These are phyloP conservation scores for Conticribra guillardii DNA, from an alignment of 108 stramenopile genomes.

Conservation along the genomic window DNA sequence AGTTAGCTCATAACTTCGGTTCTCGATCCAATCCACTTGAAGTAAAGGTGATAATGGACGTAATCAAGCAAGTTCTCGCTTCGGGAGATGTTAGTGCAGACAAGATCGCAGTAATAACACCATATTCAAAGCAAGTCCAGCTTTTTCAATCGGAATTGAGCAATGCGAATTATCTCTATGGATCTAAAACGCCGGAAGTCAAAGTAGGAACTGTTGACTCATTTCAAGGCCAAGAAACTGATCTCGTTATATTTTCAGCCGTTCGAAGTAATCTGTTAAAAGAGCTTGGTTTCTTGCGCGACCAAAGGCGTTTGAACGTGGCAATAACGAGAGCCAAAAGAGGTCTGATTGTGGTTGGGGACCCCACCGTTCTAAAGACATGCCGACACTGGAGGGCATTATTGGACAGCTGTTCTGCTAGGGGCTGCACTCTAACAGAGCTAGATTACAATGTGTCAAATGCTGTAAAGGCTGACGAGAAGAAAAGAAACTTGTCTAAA, in stretches of 20 bases:
- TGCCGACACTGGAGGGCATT: constrained; percentile 71
- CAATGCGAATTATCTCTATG: constrained; percentile 11
- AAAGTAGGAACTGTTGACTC: constrained; percentile 76
- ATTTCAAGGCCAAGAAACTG: constrained; percentile 79
- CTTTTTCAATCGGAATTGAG: constrained; percentile 49
- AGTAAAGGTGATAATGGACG: constrained; percentile 44
- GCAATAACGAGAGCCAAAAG: constrained; percentile 85
- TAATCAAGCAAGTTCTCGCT: constrained; percentile 48
- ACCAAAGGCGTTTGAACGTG: constrained; percentile 81
- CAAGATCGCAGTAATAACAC: constrained; percentile 62
- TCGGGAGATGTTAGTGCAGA: constrained; percentile 45
- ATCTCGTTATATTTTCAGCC: constrained; percentile 71
- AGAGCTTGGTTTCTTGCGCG: constrained; percentile 84
- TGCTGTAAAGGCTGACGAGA: neutral
- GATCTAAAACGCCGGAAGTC: constrained; percentile 30
- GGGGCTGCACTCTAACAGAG: constrained; percentile 40
- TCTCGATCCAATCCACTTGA: constrained; percentile 68
- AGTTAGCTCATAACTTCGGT: constrained; percentile 53
- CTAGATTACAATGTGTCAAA: constrained; percentile 23
- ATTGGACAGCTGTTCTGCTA: constrained; percentile 46
- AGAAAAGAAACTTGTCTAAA: neutral
- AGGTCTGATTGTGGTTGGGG: constrained; percentile 68
- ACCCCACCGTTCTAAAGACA: constrained; percentile 44
- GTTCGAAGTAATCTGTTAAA: constrained; percentile 59
- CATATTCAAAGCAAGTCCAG: constrained; percentile 69